Evolutionary conservation across 768 basidiomycete species (phyloP).

Genomic region (Dacryopinax spathularia): DNA sequence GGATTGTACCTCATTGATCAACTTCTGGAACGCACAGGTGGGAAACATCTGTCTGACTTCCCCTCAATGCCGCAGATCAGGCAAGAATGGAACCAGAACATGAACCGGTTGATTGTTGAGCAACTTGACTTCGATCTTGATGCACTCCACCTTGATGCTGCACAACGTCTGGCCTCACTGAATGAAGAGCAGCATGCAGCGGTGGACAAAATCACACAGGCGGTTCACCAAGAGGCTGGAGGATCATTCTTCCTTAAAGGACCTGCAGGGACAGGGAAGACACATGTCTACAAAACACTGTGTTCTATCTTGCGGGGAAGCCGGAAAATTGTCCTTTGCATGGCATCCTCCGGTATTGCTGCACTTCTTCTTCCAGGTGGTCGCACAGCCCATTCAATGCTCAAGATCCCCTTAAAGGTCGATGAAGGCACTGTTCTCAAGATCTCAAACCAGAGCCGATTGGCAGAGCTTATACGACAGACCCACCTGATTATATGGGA

Average conservation of each 20-base stretch:
- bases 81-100: constrained; percentile 1
- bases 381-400: constrained; percentile 34
- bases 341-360: constrained; percentile 39
- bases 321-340: constrained; percentile 30
- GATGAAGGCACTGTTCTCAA: constrained; percentile 21
- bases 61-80: neutral
- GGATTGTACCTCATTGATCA: constrained; percentile 30
- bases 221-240: constrained; percentile 18
- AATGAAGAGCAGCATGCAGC: constrained; percentile 21
- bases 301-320: constrained; percentile 19
- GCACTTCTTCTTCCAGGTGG: constrained; percentile 33
- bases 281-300: constrained; percentile 30
- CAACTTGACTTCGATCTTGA: constrained; percentile 10
- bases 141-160: neutral
- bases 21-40: constrained; percentile 17
- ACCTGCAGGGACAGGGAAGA: constrained; percentile 34
- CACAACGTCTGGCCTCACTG: neutral
- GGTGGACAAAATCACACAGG: constrained; percentile 20
- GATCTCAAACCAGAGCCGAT: constrained; percentile 24
- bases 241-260: constrained; percentile 30
- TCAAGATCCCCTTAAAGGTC: constrained; percentile 33
- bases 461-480: constrained; percentile 23
- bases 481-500: constrained; percentile 20
- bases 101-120: constrained; percentile 12
- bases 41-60: neutral